Evolutionary conservation across 495 filamentous ascomycete species (phyloP).

Genomic region (Viridothelium virens): DNA sequence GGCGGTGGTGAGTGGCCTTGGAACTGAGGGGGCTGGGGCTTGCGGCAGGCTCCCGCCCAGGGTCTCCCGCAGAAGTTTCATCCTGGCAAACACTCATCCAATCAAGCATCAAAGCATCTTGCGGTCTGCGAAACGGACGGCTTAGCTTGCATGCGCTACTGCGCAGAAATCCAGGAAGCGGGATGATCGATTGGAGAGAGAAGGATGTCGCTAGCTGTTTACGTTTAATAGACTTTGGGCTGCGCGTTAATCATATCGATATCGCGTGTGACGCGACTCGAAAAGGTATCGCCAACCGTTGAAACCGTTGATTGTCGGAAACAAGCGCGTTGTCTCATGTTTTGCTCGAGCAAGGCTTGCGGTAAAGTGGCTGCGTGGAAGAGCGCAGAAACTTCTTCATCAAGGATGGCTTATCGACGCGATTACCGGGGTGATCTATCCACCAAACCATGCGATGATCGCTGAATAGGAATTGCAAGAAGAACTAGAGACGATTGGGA

Average conservation of each 20-base stretch:
- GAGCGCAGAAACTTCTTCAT: neutral
- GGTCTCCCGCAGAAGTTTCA: conserved; percentile 2
- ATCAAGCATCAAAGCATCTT: neutral
- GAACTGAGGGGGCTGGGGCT: neutral
- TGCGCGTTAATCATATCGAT: neutral
- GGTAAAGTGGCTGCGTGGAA: neutral
- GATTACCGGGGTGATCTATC: neutral
- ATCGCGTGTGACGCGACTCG: conserved; percentile 7
- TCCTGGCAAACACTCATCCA: conserved; percentile 2
- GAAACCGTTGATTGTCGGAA: neutral
- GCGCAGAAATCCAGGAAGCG: neutral
- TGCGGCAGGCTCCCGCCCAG: neutral
- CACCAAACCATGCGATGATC: neutral
- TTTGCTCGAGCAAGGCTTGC: neutral
- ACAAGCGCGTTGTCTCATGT: conserved; percentile 9
- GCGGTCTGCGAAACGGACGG: conserved; percentile 6
- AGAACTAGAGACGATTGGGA: too few relatives aligned
- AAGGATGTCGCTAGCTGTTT: neutral
- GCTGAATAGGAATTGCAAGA: neutral
- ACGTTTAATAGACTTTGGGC: neutral
- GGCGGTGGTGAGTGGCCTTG: conserved; percentile 5
- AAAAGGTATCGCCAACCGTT: neutral
- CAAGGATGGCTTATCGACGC: neutral
- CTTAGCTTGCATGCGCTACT: conserved; percentile 2
- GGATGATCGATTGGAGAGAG: neutral